phyloP scores from a whole-genome alignment of 116 monocot species.

The Cymodocea nodosa region DNA sequence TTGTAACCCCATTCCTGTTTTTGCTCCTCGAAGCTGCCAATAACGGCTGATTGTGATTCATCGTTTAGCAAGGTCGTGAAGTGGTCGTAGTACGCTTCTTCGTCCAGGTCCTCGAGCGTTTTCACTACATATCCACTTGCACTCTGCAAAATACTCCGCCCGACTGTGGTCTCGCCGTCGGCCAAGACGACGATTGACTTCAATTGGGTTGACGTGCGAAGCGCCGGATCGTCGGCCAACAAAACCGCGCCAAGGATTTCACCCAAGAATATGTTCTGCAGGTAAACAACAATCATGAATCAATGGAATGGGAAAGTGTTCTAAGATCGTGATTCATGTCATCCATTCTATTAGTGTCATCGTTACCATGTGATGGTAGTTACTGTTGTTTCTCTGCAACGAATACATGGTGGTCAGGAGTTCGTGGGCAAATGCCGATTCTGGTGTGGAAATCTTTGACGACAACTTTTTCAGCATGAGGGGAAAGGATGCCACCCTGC shows the following conservation, averaged over 20 bases:
- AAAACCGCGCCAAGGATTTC: constrained; percentile 69
- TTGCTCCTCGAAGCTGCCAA: constrained; percentile 68
- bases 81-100: constrained; percentile 32
- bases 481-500: constrained; percentile 36
- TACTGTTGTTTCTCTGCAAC: constrained; percentile 26
- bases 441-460: constrained; percentile 34
- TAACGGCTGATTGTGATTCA: constrained; percentile 46
- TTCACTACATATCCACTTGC: constrained; percentile 27
- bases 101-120: constrained; percentile 26
- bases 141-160: constrained; percentile 24
- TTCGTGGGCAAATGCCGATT: constrained; percentile 27
- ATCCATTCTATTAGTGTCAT: neutral
- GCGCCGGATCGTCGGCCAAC: constrained; percentile 23
- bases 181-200: constrained; percentile 23
- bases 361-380: constrained; percentile 44
- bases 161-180: constrained; percentile 23
- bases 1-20: constrained; percentile 31
- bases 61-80: constrained; percentile 35
- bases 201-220: constrained; percentile 15
- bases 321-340: neutral
- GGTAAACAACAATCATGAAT: neutral
- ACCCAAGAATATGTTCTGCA: constrained; percentile 35
- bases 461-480: constrained; percentile 27
- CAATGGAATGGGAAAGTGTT: too few relatives aligned
- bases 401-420: constrained; percentile 35